Base-by-base conservation (phyloP, 352 stramenopile genomes). In the Globisporangium radiosum region DNA sequence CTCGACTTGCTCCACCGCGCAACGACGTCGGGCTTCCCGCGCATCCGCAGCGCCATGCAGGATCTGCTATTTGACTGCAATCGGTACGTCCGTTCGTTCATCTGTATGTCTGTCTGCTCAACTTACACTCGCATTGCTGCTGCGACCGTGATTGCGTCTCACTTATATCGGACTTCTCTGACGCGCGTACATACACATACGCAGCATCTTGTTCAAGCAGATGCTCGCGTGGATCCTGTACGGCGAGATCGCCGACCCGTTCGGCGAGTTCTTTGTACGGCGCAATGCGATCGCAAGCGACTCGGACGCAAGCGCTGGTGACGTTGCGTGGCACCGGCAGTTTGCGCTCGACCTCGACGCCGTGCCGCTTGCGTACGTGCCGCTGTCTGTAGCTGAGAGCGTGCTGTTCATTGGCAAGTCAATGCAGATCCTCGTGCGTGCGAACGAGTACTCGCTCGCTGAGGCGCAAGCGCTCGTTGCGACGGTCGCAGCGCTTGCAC, bases 221-320 rank as follows among this genome's bases (percentile, higher is more conserved):
- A 87, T 92, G n/a, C 54, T 91, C n/a, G 69, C 78, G 52, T 94
- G 81, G 81, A 90, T 94, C 72, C 53, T 87, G 8, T 81, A 87
- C 50, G 78, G 78, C 4, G 75, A 88, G 37, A 69, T 90, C 38
- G 60, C 87, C 8, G 84, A 94, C 36, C 84, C 84, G 47, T 79
- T 76, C 51, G 57, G 65, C 33, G 84, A 94, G 54, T 94, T 94
- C 70, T 92, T 94, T 66, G 70, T 94, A 9, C 45, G 48, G 13
- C 45, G 48, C 50, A 71, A 78, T 44, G 7, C 25, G 42, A 52
- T 52, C 37, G 37, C 13, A 68, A 1, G 7, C 52, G 43, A 63
- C 42, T 40, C 52, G 11, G 59, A 54, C 59, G 57, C 40, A 0
- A 54, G 15, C 13, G 65, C 60, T 33, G 19, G 19, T 25, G 19